phyloP scores from a whole-genome alignment of 169 alveolate species.

The Plasmodium knowlesi region DNA sequence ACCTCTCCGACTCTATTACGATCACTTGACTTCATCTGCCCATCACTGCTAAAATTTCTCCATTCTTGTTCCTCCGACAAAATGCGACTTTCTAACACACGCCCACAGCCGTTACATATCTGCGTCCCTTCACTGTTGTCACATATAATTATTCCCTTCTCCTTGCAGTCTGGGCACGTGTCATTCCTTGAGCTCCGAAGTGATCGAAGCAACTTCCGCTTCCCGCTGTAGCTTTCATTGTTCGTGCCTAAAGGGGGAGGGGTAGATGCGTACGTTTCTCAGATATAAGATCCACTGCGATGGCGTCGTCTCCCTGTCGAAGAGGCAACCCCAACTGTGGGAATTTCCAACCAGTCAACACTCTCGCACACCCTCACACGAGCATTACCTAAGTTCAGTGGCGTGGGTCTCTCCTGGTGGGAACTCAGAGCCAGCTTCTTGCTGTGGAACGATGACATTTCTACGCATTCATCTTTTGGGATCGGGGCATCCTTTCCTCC shows the following conservation, averaged over 20 bases:
- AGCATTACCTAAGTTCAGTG: conserved; percentile 17
- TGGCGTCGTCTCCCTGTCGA: not conserved
- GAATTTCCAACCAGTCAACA: not conserved
- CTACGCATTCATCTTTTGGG: not conserved
- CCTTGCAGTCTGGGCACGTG: conserved; percentile 85
- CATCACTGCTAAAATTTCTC: conserved; percentile 89
- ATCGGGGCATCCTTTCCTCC: too few relatives aligned
- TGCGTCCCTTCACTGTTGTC: conserved; percentile 91
- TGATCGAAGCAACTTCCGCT: conserved; percentile 57
- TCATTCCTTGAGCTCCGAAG: conserved; percentile 53
- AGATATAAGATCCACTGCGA: not conserved
- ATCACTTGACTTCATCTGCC: conserved; percentile 80
- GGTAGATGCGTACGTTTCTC: not conserved
- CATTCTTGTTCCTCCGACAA: conserved; percentile 92
- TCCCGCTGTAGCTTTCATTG: not conserved
- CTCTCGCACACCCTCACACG: not conserved
- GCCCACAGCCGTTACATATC: conserved; percentile 89
- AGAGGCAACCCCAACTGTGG: not conserved
- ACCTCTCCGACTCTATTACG: conserved; percentile 91
- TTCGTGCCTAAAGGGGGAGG: not conserved
- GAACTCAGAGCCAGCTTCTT: conserved; percentile 41
- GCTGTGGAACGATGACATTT: conserved; percentile 43
- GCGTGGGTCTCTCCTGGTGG: not conserved
- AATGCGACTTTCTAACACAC: conserved; percentile 86
- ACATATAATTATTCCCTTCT: conserved; percentile 81